phyloP scores from a whole-genome alignment of 371 early-diverging fungal species.

The Vairimorpha ceranae region DNA sequence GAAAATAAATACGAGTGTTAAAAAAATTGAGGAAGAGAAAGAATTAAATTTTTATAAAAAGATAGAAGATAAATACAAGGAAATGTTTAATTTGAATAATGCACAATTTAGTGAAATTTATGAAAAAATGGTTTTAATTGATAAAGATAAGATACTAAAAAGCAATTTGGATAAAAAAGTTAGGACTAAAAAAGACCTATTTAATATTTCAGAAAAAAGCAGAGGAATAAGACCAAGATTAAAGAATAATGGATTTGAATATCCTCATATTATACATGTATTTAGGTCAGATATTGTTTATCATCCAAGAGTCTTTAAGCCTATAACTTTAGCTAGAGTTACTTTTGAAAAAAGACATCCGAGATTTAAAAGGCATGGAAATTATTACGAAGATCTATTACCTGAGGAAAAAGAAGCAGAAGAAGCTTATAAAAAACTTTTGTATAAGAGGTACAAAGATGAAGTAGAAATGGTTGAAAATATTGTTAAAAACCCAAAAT shows the following conservation, averaged over 20 bases:
- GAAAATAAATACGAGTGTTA: background rate
- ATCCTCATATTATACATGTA: background rate
- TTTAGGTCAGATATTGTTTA: background rate
- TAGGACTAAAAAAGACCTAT: background rate
- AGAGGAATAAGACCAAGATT: background rate
- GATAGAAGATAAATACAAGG: background rate
- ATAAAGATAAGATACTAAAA: background rate
- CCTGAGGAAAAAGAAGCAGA: background rate
- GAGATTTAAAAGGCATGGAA: background rate
- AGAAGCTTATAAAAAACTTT: background rate
- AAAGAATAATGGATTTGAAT: slow-evolving; percentile 1
- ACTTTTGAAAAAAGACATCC: background rate
- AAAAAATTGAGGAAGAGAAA: background rate
- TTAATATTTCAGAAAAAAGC: background rate
- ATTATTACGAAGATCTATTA: background rate
- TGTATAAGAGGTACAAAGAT: background rate
- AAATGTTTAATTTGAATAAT: background rate
- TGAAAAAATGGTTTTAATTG: background rate
- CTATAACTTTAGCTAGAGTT: background rate
- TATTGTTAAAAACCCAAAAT: background rate
- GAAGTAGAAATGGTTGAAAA: background rate
- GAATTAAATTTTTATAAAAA: background rate
- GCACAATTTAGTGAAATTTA: background rate
- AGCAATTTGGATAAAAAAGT: background rate
- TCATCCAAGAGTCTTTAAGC: background rate